A percentile compares a stretch with the other conserved stretches of the same genome.
Evolutionary conservation across 2,329 filamentous ascomycete species (phyloP).

Genomic region (Beauveria sp.): DNA sequence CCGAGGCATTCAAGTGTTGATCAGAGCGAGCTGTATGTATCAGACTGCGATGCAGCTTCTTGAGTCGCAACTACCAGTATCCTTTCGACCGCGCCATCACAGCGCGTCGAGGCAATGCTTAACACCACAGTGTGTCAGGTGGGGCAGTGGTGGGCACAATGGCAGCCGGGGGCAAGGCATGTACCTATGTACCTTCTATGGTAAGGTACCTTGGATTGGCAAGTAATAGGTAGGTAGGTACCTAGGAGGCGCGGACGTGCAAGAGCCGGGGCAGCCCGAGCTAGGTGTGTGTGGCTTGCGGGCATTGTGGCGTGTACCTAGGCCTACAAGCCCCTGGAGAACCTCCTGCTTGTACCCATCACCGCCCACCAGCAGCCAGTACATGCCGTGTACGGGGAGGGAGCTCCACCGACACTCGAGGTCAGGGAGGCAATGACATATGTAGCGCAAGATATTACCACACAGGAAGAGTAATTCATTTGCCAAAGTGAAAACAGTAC

Average conservation of each 20-base stretch:
- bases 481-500: not conserved
- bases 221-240: no score
- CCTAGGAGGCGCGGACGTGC: no score
- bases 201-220: no score
- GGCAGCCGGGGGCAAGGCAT: no score
- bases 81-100: not conserved
- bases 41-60: not conserved
- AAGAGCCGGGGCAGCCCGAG: not conserved
- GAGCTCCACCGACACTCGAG: slow-evolving; percentile 8
- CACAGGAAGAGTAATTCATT: not conserved
- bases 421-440: slow-evolving; percentile 3
- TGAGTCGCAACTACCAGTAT: not conserved
- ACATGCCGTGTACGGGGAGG: not conserved
- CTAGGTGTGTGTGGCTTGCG: not conserved
- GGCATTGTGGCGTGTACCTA: not conserved
- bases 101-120: not conserved
- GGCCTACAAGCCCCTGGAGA: not conserved
- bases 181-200: not conserved
- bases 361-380: not conserved
- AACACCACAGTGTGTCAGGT: not conserved
- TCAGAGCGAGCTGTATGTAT: not conserved
- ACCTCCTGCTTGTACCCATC: not conserved
- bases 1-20: no score
- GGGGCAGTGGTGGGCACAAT: slow-evolving; percentile 1
- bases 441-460: not conserved